Conservation (phyloP, 73 alveolate species). For the Loxodes magnus region DNA sequence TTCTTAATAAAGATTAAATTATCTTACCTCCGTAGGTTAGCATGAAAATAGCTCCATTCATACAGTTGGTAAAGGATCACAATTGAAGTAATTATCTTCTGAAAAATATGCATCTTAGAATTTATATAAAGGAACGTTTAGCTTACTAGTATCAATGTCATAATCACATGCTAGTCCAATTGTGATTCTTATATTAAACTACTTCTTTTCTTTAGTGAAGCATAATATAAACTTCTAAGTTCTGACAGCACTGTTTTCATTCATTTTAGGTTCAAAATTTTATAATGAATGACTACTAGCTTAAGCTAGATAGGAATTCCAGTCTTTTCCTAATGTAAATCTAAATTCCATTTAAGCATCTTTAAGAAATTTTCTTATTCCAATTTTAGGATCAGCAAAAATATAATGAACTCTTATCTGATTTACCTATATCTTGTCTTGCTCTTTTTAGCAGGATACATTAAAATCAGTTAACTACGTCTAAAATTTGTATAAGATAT, state of each 20-base stretch:
- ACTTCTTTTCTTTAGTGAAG: slow-evolving; percentile 27
- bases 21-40: no score
- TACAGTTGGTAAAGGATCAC: slow-evolving; percentile 68
- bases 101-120: slow-evolving; percentile 56
- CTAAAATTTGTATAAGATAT: slow-evolving; percentile 16
- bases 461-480: slow-evolving; percentile 20
- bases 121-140: slow-evolving; percentile 42
- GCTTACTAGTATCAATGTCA: slow-evolving; percentile 44
- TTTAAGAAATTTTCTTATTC: slow-evolving; percentile 26
- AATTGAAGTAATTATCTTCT: slow-evolving; percentile 55
- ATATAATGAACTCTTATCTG: slow-evolving; percentile 56
- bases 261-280: slow-evolving; percentile 23
- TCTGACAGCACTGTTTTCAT: slow-evolving; percentile 17
- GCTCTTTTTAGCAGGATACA: slow-evolving; percentile 9
- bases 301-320: slow-evolving; percentile 38
- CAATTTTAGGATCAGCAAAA: slow-evolving; percentile 41
- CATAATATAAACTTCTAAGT: slow-evolving; percentile 15
- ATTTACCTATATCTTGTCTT: slow-evolving; percentile 11
- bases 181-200: slow-evolving; percentile 13
- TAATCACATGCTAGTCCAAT: slow-evolving; percentile 39
- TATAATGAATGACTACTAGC: slow-evolving; percentile 23
- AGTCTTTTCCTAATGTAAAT: slow-evolving; percentile 59
- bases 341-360: slow-evolving; percentile 60
- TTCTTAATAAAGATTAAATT: no score
- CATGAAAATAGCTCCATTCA: slow-evolving; percentile 76